Conservation (phyloP, 257 asterid genomes). For the Gentiana straminea region DNA sequence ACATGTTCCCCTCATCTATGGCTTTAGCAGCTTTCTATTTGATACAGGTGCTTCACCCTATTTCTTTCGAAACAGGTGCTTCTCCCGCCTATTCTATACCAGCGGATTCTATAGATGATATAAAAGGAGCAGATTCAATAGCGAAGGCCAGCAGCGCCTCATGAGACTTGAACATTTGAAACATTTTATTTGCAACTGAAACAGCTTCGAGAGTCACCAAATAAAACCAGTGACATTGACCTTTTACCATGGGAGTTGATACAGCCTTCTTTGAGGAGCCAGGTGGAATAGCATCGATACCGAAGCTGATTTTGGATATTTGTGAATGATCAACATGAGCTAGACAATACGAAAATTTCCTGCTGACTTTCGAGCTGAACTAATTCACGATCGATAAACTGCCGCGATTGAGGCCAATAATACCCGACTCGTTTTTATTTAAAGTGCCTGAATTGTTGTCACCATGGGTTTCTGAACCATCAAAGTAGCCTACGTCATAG, state of each 20-base stretch:
- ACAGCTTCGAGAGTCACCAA: slow-evolving; percentile 32
- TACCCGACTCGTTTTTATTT: slow-evolving; percentile 24
- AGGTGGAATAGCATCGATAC: slow-evolving; percentile 18
- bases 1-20: too few relatives aligned
- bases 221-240: slow-evolving; percentile 21
- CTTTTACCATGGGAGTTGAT: slow-evolving; percentile 31
- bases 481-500: slow-evolving; percentile 30
- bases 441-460: slow-evolving; percentile 33
- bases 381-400: slow-evolving; percentile 35
- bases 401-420: slow-evolving; percentile 55
- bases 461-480: slow-evolving; percentile 25
- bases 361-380: slow-evolving; percentile 14
- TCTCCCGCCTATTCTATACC: too few relatives aligned
- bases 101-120: too few relatives aligned
- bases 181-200: slow-evolving; percentile 17
- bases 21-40: too few relatives aligned
- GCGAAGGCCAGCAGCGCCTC: too few relatives aligned
- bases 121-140: too few relatives aligned
- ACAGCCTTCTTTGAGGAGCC: slow-evolving; percentile 14
- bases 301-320: slow-evolving; percentile 45
- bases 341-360: slow-evolving; percentile 50
- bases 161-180: too few relatives aligned
- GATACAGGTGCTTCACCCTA: too few relatives aligned
- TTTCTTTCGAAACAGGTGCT: too few relatives aligned
- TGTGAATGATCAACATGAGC: slow-evolving; percentile 6